Conservation (phyloP, 2,329 filamentous ascomycete genomes). For the Pezicula neosporulosa region DNA sequence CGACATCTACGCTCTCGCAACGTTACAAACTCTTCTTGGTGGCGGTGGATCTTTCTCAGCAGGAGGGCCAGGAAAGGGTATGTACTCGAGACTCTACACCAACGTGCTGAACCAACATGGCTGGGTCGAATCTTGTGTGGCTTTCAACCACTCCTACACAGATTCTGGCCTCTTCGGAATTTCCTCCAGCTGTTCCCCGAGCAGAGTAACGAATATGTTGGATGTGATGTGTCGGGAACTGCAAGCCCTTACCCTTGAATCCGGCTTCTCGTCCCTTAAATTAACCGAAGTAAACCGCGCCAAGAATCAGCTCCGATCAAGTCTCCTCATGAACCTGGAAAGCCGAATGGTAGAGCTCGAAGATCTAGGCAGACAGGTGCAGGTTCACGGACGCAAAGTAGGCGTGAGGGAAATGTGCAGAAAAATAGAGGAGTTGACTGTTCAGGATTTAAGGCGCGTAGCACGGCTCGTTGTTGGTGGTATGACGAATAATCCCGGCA, state of each 20-base stretch:
- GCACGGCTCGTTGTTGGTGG: slow-evolving; percentile 77
- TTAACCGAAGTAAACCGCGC: slow-evolving; percentile 80
- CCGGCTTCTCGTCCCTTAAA: slow-evolving; percentile 69
- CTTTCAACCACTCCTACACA: slow-evolving; percentile 97
- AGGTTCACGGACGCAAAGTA: slow-evolving; percentile 92
- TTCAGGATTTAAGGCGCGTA: slow-evolving; percentile 77
- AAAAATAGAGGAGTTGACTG: slow-evolving; percentile 77
- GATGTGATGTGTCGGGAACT: slow-evolving; percentile 95
- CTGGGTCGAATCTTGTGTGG: slow-evolving; percentile 94
- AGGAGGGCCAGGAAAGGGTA: slow-evolving; percentile 94
- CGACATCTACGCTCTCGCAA: slow-evolving; percentile 95
- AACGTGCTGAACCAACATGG: slow-evolving; percentile 97
- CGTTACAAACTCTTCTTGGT: slow-evolving; percentile 90
- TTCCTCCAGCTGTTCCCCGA: slow-evolving; percentile 78
- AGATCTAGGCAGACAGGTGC: slow-evolving; percentile 89
- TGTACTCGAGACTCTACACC: slow-evolving; percentile 97
- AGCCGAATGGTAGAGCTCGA: slow-evolving; percentile 96
- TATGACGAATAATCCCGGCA: slow-evolving; percentile 67
- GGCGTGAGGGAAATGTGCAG: slow-evolving; percentile 91
- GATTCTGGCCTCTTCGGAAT: slow-evolving; percentile 96
- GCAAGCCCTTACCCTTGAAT: slow-evolving; percentile 70
- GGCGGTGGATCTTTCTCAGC: slow-evolving; percentile 96
- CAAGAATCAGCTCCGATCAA: slow-evolving; percentile 93
- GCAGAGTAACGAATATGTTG: slow-evolving; percentile 77
- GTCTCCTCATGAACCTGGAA: slow-evolving; percentile 95